phyloP scores from a whole-genome alignment of 2,329 filamentous ascomycete species.

The Geosmithia flava region DNA sequence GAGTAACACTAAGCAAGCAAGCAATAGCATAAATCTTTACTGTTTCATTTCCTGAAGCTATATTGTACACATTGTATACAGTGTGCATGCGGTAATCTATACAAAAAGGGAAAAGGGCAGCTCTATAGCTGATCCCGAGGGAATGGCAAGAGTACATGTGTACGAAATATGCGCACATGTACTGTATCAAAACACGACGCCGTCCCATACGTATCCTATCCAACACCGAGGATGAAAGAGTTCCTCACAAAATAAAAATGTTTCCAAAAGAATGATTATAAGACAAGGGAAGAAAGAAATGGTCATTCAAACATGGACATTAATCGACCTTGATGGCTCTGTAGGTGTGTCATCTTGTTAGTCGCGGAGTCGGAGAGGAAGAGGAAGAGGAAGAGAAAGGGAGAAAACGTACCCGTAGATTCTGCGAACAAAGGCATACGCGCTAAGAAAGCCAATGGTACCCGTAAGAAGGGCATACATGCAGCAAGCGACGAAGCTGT shows the following conservation, averaged over 20 bases:
- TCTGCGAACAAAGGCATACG: constrained; percentile 71
- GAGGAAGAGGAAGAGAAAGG: neutral
- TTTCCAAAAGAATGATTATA: neutral
- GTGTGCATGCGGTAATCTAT: neutral
- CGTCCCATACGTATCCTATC: too few relatives aligned
- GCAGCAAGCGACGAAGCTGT: constrained; percentile 69
- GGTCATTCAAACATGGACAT: neutral
- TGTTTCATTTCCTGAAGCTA: neutral
- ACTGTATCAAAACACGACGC: neutral
- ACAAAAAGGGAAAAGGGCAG: neutral
- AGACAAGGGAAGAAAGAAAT: neutral
- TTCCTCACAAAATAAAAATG: too few relatives aligned
- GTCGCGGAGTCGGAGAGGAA: neutral
- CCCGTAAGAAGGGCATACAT: constrained; percentile 74
- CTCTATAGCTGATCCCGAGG: too few relatives aligned
- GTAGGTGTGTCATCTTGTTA: neutral
- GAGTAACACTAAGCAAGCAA: constrained; percentile 11
- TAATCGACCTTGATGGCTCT: constrained; percentile 5
- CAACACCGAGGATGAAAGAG: too few relatives aligned
- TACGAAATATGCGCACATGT: neutral
- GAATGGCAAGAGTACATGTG: too few relatives aligned
- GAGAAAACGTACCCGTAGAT: constrained; percentile 64
- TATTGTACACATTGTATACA: neutral
- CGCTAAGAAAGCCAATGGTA: constrained; percentile 73
- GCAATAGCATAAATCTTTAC: neutral